Conservation (phyloP, 495 filamentous ascomycete genomes). For the Lepidopterella palustris region DNA sequence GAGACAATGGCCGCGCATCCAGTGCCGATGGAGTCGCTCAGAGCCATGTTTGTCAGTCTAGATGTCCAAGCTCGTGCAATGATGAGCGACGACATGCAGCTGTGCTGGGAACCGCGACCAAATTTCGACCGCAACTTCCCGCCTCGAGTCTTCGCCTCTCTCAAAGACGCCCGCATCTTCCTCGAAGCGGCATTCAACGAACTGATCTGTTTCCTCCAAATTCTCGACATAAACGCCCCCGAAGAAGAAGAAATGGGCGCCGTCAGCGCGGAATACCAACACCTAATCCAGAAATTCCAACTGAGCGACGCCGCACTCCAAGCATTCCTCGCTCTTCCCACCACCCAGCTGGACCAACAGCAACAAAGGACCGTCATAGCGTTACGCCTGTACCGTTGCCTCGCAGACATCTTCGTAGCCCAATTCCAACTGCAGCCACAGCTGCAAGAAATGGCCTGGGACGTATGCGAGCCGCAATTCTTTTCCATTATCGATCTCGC, state of each 20-base stretch:
- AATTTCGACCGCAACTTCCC: not conserved
- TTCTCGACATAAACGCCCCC: slow-evolving; percentile 2
- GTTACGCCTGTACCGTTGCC: slow-evolving; percentile 5
- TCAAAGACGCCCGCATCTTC: slow-evolving; percentile 13
- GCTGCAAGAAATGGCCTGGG: slow-evolving; percentile 5
- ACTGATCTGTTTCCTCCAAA: slow-evolving; percentile 7
- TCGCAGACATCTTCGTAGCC: slow-evolving; percentile 2
- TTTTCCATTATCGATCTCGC: slow-evolving; percentile 10
- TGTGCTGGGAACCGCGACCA: slow-evolving; percentile 18
- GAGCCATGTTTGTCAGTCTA: slow-evolving; percentile 19
- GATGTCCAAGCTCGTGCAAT: slow-evolving; percentile 17
- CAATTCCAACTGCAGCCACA: not conserved
- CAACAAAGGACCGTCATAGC: slow-evolving; percentile 4
- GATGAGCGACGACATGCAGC: slow-evolving; percentile 11
- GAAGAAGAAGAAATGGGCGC: not conserved
- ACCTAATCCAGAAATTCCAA: not conserved
- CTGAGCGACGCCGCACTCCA: slow-evolving; percentile 1
- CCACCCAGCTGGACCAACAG: not conserved
- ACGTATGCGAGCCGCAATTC: slow-evolving; percentile 8
- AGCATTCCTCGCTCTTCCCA: slow-evolving; percentile 9
- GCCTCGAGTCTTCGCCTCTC: not conserved
- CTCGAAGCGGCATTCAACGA: slow-evolving; percentile 18
- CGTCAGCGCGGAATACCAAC: not conserved
- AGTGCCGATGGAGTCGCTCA: slow-evolving; percentile 10
- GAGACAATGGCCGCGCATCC: slow-evolving; percentile 2